These are phyloP conservation scores for Melampsora americana DNA, from an alignment of 1,284 basidiomycete genomes.

Conservation along the genomic window DNA sequence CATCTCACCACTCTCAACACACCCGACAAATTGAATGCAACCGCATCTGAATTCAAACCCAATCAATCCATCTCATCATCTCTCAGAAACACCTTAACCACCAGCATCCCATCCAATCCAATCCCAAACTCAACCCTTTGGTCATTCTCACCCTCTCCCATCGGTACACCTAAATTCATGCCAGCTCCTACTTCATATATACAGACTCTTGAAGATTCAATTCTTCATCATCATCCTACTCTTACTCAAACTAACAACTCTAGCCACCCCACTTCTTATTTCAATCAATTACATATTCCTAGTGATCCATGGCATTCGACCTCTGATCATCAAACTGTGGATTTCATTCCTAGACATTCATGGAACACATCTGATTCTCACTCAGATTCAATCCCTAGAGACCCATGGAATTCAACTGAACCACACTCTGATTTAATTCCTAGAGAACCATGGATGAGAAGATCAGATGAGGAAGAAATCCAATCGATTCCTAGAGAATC, in stretches of 20 bases:
- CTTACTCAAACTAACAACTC: neutral
- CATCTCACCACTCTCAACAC: neutral
- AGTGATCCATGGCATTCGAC: too few relatives aligned
- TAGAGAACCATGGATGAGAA: too few relatives aligned
- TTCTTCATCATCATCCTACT: neutral
- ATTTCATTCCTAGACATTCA: conserved; percentile 19
- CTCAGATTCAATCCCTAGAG: neutral
- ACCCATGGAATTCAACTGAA: too few relatives aligned
- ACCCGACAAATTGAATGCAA: conserved; percentile 14
- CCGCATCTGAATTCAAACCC: conserved; percentile 31
- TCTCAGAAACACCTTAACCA: neutral
- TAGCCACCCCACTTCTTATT: neutral
- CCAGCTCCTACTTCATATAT: neutral
- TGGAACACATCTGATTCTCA: neutral
- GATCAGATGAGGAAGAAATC: too few relatives aligned
- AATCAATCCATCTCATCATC: neutral
- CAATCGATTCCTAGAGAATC: too few relatives aligned
- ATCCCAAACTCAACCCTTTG: neutral
- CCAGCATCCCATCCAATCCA: neutral
- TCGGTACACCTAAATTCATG: neutral
- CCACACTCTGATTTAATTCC: too few relatives aligned
- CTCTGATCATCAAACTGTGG: too few relatives aligned
- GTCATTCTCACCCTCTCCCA: neutral
- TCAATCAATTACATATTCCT: too few relatives aligned
- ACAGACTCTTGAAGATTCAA: too few relatives aligned